Base-by-base conservation (phyloP, 495 filamentous ascomycete genomes). In the Neurospora sp. region DNA sequence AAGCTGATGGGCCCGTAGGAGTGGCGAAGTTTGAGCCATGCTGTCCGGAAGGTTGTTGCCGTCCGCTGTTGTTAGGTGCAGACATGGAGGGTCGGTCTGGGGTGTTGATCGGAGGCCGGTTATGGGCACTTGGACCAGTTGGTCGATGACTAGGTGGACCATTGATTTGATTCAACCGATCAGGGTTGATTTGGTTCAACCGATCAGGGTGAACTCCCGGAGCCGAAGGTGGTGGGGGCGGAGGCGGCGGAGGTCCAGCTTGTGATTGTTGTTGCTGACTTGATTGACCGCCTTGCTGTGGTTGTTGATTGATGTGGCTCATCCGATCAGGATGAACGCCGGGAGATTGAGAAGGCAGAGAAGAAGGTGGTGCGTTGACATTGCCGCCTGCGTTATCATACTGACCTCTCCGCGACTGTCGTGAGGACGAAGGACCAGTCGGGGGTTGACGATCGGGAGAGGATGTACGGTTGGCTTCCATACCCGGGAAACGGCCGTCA, bases 381-480 rank as follows among this genome's bases (percentile, higher is more conserved):
- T 70, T 75, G 20, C 53, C 35, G 41, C 68, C 65, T 22, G 74
- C 76, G 27, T 74, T 73, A n/a, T 82, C 81, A 44, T 78, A 80
- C 41, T 81, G 83, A 39, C 80, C 80, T 14, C 83, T 78, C 40
- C 83, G 79, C 48, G 76, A 61, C 53, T 61, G 73, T 65, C 84
- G 78, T 70, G 80, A 78, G n/a, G 83, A 84, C 4, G 84, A 83
- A 37, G 84, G 84, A 1, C 84, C 84, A 8, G 84, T 86, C 39
- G 84, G 84, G 6, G 83, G 83, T 59, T 83, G 82, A 9, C 84
- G 79, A 39, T 86, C 84, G 16, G 84, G 84, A 20, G 84, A 82
- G 1, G 80, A 72, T 4, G 80, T 79, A 22, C 83, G 80, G 53
- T 79, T 76, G n/a, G 80, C 72, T 20, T 84, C 83, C 17, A 72